Percentiles rank a stretch among this genome's conserved stretches.
Evolutionary conservation across 2,329 filamentous ascomycete genomes (phyloP).

Genomic region (Fusarium torulosum): DNA sequence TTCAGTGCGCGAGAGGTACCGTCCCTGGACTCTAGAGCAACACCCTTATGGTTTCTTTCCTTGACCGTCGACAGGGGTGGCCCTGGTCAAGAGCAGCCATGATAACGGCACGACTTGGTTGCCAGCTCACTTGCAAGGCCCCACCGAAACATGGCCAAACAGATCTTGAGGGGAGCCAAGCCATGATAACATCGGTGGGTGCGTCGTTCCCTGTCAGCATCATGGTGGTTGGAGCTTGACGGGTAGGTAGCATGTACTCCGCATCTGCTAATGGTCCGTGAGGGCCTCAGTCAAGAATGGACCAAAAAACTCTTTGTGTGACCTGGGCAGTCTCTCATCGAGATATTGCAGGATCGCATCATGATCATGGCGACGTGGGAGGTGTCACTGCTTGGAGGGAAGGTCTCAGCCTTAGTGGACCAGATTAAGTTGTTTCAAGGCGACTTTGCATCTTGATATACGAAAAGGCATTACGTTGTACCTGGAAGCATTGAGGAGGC

Average conservation of each 20-base stretch:
- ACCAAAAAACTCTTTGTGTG: constrained; percentile 35
- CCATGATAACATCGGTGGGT: constrained; percentile 42
- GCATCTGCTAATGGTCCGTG: constrained; percentile 44
- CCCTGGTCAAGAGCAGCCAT: constrained; percentile 30
- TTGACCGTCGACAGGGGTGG: constrained; percentile 37
- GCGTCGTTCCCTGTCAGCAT: constrained; percentile 44
- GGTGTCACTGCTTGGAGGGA: constrained; percentile 24
- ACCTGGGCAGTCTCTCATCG: constrained; percentile 39
- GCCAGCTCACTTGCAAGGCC: constrained; percentile 45
- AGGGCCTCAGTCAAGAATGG: constrained; percentile 36
- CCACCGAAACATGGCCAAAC: constrained; percentile 44
- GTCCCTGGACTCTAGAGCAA: constrained; percentile 38
- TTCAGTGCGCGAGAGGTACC: constrained; percentile 42
- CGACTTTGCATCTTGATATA: background rate
- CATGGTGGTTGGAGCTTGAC: constrained; percentile 36
- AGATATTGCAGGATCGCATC: constrained; percentile 48
- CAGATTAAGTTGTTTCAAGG: background rate
- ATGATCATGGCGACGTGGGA: constrained; percentile 30
- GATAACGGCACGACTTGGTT: constrained; percentile 47
- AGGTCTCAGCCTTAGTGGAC: constrained; percentile 19
- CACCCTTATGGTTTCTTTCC: constrained; percentile 40
- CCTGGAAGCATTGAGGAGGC: constrained; percentile 10
- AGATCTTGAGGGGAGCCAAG: constrained; percentile 45
- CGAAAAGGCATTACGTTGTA: constrained; percentile 5
- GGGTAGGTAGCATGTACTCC: constrained; percentile 46